Evolutionary conservation across 1,284 basidiomycete genomes (phyloP).

Genomic region (Moesziomyces sp.): DNA sequence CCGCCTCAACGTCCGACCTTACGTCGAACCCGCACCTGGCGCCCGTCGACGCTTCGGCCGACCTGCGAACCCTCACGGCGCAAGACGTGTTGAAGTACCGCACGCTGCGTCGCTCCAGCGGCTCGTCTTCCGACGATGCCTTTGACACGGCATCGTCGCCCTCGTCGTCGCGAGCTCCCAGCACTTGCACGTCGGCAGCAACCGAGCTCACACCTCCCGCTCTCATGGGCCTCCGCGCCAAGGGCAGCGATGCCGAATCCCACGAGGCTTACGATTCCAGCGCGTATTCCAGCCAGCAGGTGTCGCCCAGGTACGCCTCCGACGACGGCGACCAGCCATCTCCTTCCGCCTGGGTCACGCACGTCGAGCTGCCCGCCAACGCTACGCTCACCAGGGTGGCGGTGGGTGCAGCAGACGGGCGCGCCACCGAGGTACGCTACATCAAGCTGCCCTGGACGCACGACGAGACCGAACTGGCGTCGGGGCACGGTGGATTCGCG

Average conservation of each 20-base stretch:
- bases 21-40: not conserved
- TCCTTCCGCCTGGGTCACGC: conserved; percentile 29
- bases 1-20: conserved; percentile 4
- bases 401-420: conserved; percentile 16
- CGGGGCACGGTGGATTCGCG: conserved; percentile 50
- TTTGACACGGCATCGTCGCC: conserved; percentile 45
- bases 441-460: conserved; percentile 95
- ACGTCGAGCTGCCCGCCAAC: conserved; percentile 51
- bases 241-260: not conserved
- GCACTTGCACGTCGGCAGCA: conserved; percentile 46
- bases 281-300: conserved; percentile 16
- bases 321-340: conserved; percentile 17
- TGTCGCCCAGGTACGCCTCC: conserved; percentile 18
- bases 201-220: conserved; percentile 46
- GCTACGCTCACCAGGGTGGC: conserved; percentile 48
- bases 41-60: conserved; percentile 4
- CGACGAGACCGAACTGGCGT: conserved; percentile 63
- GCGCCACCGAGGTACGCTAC: conserved; percentile 71
- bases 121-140: conserved; percentile 42
- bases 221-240: conserved; percentile 14
- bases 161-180: conserved; percentile 33
- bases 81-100: conserved; percentile 40
- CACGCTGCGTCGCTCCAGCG: conserved; percentile 34
- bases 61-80: conserved; percentile 29
- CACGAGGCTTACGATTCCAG: not conserved